phyloP scores from a whole-genome alignment of 306 rosid species.

The Lathyrus aphaca region DNA sequence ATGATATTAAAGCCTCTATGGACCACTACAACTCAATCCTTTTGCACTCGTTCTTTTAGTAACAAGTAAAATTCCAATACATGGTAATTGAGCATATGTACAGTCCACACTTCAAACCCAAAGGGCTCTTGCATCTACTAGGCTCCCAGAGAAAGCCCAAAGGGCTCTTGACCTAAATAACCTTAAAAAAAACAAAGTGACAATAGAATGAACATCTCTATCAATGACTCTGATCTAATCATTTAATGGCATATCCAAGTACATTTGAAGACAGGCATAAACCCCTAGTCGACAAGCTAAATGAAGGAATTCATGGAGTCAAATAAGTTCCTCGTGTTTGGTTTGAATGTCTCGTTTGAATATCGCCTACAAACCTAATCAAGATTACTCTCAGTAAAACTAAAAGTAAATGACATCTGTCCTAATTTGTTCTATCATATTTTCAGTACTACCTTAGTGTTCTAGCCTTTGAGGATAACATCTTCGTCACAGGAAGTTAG shows the following conservation, averaged over 20 bases:
- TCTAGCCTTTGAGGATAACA: background rate
- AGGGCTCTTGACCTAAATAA: slow-evolving; percentile 1
- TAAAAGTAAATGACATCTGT: background rate
- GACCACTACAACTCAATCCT: slow-evolving; percentile 7
- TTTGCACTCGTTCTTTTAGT: background rate
- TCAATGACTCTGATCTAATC: background rate
- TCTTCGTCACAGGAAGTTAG: background rate
- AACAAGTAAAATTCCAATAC: background rate
- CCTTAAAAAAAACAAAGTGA: background rate
- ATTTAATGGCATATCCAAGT: slow-evolving; percentile 2
- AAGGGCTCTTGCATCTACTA: background rate
- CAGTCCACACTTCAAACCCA: slow-evolving; percentile 2
- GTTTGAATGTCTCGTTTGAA: background rate
- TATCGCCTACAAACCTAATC: background rate
- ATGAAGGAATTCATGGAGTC: slow-evolving; percentile 1
- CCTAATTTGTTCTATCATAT: background rate
- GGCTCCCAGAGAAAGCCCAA: background rate
- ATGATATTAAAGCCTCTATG: background rate
- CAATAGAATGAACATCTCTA: background rate
- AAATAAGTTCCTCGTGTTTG: background rate
- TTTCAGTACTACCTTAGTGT: background rate
- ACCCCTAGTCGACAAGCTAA: slow-evolving; percentile 2
- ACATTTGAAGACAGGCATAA: background rate
- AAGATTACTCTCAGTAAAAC: background rate
- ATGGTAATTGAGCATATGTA: background rate